Base-by-base conservation (phyloP, 1,139 yeast species). In the Kluyveromyces sp. region DNA sequence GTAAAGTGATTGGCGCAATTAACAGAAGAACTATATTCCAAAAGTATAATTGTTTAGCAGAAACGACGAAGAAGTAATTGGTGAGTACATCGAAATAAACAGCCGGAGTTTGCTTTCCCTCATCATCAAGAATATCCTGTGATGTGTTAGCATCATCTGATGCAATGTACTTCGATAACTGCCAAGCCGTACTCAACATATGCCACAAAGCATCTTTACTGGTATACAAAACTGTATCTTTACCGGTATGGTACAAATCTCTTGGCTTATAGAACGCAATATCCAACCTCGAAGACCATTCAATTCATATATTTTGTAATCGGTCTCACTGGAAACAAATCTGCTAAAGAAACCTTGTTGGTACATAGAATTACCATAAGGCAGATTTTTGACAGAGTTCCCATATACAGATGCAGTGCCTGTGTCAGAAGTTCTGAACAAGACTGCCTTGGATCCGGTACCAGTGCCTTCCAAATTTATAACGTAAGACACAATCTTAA, bases 381-480 rank as follows among this genome's bases (percentile, higher is more conserved):
- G 96, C n/a, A 62, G 58, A 15, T 64, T 52, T 3, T 67, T 63
- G 28, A 68, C 69, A 0, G 74, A 78, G n/a, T 51, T 49, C 31
- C 65, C 56, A 52, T 74, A 79, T 55, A 75, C 79, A 51, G 81
- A 72, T 1, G 85, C 85, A 7, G 86, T 77, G 0, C 84, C 85
- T 53, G 75, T 76, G 60, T 90, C 96, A 0, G 96, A 81, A 21
- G 92, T 82, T 63, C 97, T 74, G 64, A 90, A 88, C 41, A 90
- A 69, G 34, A 86, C 74, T 0, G 96, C 90, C 51, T 85, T 79
- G 4, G 96, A 96, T 29, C 96, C 96, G 3, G 95, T 86, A 3
- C 97, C 97, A 0, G 96, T 87, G n/a, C 97, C 97, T 70, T 90
- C 97, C 53, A 90, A 70, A 60, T 90, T 90, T 55, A 90, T 72